Conservation (phyloP, 2,329 filamentous ascomycete genomes). For the Aureobasidium subglaciale region DNA sequence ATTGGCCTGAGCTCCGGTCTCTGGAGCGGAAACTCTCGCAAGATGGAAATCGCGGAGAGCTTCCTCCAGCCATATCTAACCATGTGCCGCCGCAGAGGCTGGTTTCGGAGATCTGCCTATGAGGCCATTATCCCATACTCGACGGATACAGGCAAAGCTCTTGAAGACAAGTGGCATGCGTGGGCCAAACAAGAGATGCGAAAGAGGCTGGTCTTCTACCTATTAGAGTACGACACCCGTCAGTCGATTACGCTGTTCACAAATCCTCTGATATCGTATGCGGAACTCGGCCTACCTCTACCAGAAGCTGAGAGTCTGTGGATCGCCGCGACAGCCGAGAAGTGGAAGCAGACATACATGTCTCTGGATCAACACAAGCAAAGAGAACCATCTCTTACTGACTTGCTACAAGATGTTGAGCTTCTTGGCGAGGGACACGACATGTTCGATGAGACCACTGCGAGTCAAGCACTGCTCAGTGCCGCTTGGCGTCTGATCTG, state of each 20-base stretch:
- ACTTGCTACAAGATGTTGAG: slow-evolving; percentile 51
- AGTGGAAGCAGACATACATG: slow-evolving; percentile 59
- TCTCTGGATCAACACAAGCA: slow-evolving; percentile 30
- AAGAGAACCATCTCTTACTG: slow-evolving; percentile 46
- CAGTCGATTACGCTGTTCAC: slow-evolving; percentile 60
- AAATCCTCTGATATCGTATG: slow-evolving; percentile 60
- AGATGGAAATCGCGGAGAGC: slow-evolving; percentile 54
- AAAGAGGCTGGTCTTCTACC: slow-evolving; percentile 59
- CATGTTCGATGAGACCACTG: slow-evolving; percentile 50
- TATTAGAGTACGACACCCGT: slow-evolving; percentile 59
- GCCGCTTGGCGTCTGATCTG: slow-evolving; percentile 59
- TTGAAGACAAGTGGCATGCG: slow-evolving; percentile 56
- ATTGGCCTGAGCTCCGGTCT: slow-evolving; percentile 47
- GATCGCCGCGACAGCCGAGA: slow-evolving; percentile 54
- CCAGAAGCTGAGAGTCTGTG: slow-evolving; percentile 57
- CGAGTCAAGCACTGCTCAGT: slow-evolving; percentile 56
- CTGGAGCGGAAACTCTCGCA: slow-evolving; percentile 53
- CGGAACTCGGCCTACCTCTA: slow-evolving; percentile 59
- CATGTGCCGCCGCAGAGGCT: slow-evolving; percentile 48
- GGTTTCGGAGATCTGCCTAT: slow-evolving; percentile 44
- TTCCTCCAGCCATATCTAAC: slow-evolving; percentile 49
- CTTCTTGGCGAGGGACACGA: slow-evolving; percentile 44
- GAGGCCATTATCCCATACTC: slow-evolving; percentile 42
- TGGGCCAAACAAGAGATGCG: slow-evolving; percentile 62
- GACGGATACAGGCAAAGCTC: slow-evolving; percentile 48